A percentile compares a stretch with the other conserved stretches of the same genome.
Conservation (phyloP, 352 stramenopile species). For the Phytophthora pisi region DNA sequence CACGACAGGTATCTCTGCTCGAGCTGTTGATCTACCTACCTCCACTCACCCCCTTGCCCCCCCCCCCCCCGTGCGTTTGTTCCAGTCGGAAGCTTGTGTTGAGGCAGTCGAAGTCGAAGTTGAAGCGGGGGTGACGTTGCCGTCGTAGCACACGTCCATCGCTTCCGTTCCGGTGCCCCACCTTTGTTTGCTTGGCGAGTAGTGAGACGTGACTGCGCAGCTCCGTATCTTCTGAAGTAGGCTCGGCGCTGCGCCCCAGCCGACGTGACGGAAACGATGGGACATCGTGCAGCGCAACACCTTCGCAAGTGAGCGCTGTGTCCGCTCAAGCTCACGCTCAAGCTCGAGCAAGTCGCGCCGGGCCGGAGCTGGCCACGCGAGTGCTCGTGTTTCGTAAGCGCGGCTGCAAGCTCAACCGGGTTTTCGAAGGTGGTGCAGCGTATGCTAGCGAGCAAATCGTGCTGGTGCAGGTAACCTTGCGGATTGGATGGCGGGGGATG, state of each 20-base stretch:
- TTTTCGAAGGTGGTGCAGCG: background rate
- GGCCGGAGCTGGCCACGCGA: too few relatives aligned
- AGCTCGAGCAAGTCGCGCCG: too few relatives aligned
- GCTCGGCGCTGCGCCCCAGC: slow-evolving; percentile 12
- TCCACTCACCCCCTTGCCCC: background rate
- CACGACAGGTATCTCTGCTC: slow-evolving; percentile 20
- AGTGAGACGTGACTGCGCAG: slow-evolving; percentile 16
- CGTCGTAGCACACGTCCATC: slow-evolving; percentile 3
- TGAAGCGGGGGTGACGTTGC: slow-evolving; percentile 10
- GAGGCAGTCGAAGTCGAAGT: background rate
- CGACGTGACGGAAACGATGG: slow-evolving; percentile 3
- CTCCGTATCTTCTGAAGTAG: slow-evolving; percentile 33
- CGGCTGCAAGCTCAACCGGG: slow-evolving; percentile 13
- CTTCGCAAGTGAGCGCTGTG: slow-evolving; percentile 7
- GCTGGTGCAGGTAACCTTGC: background rate
- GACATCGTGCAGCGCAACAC: slow-evolving; percentile 12
- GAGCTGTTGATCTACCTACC: slow-evolving; percentile 9
- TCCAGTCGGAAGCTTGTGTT: slow-evolving; percentile 18
- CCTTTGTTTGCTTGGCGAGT: slow-evolving; percentile 5
- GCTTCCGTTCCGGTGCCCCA: slow-evolving; percentile 20
- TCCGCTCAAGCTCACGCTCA: background rate
- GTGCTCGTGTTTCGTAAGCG: slow-evolving; percentile 4
- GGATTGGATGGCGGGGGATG: slow-evolving; percentile 20
- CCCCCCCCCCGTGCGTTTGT: slow-evolving; percentile 1
- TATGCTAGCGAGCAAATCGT: slow-evolving; percentile 5